phyloP scores from a whole-genome alignment of 805 yeast genomes.

The Sporopachydermia quercuum region DNA sequence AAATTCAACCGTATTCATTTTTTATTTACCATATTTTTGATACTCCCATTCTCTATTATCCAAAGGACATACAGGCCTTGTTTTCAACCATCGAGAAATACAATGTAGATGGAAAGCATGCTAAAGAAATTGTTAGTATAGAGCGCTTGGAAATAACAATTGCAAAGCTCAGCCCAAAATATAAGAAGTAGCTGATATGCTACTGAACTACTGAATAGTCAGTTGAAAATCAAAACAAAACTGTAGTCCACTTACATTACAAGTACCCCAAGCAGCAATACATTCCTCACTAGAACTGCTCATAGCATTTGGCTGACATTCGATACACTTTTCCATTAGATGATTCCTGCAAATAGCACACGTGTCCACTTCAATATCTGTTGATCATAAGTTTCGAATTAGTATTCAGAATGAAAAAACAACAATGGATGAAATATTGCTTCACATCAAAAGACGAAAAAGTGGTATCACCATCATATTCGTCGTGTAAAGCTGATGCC shows the following conservation, averaged over 20 bases:
- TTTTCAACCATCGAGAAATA: conserved; percentile 86
- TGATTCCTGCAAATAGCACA: conserved; percentile 98
- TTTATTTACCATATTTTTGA: conserved; percentile 56
- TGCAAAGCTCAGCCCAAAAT: too few species aligned
- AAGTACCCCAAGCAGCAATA: conserved; percentile 92
- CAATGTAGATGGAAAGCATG: conserved; percentile 99
- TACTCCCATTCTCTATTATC: conserved; percentile 84
- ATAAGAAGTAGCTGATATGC: too few species aligned
- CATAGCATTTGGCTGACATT: conserved; percentile 77
- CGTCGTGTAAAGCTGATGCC: too few species aligned
- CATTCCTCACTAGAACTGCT: conserved; percentile 56
- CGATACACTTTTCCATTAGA: conserved; percentile 95
- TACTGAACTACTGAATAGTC: too few species aligned
- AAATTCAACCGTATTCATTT: too few species aligned
- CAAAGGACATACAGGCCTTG: conserved; percentile 92
- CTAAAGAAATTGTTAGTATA: conserved; percentile 6
- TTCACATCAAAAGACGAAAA: conserved; percentile 3
- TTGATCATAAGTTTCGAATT: conserved; percentile 7
- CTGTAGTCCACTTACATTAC: conserved; percentile 50
- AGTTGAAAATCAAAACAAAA: too few species aligned
- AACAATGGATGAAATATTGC: not conserved
- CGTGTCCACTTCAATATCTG: conserved; percentile 75
- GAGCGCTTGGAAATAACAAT: too few species aligned
- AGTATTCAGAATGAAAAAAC: conserved; percentile 1
- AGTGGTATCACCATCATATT: too few species aligned